A percentile compares a stretch with the other conserved stretches of the same genome.
These are phyloP conservation scores for Heracleum sosnowskyi DNA, from an alignment of 129 eudicot species.

Conservation along the genomic window DNA sequence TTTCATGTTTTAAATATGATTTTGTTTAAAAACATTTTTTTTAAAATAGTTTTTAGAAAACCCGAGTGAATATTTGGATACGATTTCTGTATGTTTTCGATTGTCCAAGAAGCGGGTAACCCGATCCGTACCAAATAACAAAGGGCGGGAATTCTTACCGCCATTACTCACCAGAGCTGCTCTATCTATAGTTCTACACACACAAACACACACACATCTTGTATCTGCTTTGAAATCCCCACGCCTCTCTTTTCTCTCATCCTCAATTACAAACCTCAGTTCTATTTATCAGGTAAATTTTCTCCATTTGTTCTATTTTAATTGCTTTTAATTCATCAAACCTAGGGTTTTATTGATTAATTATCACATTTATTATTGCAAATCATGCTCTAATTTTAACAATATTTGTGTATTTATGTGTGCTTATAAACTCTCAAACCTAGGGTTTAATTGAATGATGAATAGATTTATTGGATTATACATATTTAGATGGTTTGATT, in stretches of 20 bases:
- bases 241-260: background rate
- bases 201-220: background rate
- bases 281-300: background rate
- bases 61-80: no score
- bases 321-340: background rate
- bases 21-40: no score
- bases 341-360: background rate
- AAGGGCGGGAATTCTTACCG: slow-evolving; percentile 6
- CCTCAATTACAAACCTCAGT: background rate
- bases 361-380: no score
- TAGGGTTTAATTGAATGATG: background rate
- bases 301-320: background rate
- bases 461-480: no score
- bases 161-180: background rate
- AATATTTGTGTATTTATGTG: no score
- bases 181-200: background rate
- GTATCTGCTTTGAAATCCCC: background rate
- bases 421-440: background rate
- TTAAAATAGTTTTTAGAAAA: no score
- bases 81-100: no score
- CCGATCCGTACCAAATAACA: background rate
- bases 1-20: no score
- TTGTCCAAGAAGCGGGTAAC: background rate
- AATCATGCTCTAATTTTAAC: no score
- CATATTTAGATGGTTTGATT: background rate